A percentile compares a stretch with the other conserved stretches of the same genome.
Conservation (phyloP, 2,329 filamentous ascomycete species). For the Arachnopeziza araneosa region DNA sequence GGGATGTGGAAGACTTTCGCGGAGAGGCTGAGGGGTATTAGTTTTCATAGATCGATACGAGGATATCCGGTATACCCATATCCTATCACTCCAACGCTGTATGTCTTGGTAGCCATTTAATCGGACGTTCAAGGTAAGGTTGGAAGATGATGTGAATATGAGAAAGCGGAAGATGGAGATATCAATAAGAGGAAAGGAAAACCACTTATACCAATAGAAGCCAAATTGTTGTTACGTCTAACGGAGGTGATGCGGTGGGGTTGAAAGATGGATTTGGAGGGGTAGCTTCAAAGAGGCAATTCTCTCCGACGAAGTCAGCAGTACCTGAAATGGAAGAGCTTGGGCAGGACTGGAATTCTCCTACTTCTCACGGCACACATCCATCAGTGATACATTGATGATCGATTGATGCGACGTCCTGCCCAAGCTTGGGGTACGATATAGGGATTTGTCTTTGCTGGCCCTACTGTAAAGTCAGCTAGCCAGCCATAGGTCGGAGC, state of each 20-base stretch:
- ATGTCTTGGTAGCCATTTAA: constrained; percentile 34
- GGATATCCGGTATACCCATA: constrained; percentile 37
- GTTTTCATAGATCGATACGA: constrained; percentile 6
- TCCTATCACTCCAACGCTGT: constrained; percentile 54
- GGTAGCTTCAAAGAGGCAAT: not conserved
- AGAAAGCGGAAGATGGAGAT: not conserved
- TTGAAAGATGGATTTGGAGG: not conserved
- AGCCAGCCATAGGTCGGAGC: too few relatives aligned
- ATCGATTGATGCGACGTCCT: too few relatives aligned
- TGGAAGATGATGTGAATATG: not conserved
- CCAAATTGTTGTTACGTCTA: not conserved
- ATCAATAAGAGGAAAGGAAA: not conserved
- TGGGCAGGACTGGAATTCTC: too few relatives aligned
- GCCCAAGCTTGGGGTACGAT: too few relatives aligned
- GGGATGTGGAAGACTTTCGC: constrained; percentile 84
- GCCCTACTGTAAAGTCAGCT: too few relatives aligned
- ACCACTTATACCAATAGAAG: not conserved
- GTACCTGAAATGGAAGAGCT: too few relatives aligned
- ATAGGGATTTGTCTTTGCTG: too few relatives aligned
- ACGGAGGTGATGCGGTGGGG: too few relatives aligned
- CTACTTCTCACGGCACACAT: too few relatives aligned
- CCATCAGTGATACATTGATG: too few relatives aligned
- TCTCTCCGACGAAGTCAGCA: not conserved
- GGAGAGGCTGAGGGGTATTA: constrained; percentile 38
- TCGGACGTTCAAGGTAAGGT: not conserved